phyloP scores from a whole-genome alignment of 257 asterid genomes.

The Solanum pennellii region DNA sequence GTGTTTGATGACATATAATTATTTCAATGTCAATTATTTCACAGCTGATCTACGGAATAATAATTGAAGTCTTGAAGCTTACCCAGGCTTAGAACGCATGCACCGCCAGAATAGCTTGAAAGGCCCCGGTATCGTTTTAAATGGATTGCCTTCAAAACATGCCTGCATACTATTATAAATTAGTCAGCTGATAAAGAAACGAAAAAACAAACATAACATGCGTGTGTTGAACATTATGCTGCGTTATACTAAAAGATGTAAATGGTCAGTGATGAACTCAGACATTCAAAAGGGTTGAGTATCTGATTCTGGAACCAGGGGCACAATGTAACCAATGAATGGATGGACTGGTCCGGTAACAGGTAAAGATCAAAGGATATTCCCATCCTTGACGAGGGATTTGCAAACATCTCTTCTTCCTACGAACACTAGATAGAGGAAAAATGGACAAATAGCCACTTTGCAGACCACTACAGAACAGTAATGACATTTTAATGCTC shows the following conservation, averaged over 20 bases:
- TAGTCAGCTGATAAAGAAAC: background rate
- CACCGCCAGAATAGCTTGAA: constrained; percentile 84
- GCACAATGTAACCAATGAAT: background rate
- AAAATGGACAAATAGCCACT: background rate
- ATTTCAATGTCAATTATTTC: background rate
- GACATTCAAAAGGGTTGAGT: background rate
- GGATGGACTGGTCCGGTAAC: background rate
- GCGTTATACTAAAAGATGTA: background rate
- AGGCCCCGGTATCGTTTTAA: constrained; percentile 94
- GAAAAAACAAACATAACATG: background rate
- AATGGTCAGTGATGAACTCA: background rate
- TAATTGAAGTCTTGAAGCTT: background rate
- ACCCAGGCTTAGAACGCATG: constrained; percentile 98
- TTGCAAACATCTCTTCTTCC: background rate
- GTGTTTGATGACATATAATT: background rate
- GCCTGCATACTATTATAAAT: constrained; percentile 34
- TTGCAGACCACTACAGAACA: background rate
- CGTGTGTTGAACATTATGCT: background rate
- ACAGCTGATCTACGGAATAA: background rate
- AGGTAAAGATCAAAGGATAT: background rate
- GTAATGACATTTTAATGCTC: background rate
- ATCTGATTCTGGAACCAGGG: background rate
- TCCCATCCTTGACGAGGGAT: background rate
- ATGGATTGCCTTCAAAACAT: constrained; percentile 93
- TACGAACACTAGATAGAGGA: background rate